Conservation (phyloP, 441 rosid genomes). For the Biscutella laevigata region DNA sequence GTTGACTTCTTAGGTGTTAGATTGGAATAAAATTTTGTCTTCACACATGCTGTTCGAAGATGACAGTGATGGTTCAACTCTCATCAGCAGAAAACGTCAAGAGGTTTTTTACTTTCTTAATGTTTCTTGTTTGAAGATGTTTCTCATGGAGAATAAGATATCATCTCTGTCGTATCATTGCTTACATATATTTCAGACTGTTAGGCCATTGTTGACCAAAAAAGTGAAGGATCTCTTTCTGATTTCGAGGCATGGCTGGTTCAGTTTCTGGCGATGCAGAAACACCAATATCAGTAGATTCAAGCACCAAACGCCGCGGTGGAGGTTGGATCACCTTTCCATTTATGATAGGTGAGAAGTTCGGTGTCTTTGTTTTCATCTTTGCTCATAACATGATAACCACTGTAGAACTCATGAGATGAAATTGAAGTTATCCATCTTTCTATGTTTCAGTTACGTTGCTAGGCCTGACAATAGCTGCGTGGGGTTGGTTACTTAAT, state of each 20-base stretch:
- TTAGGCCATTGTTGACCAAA: not conserved
- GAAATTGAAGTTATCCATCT: not conserved
- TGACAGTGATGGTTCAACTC: constrained; percentile 22
- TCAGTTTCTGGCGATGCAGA: constrained; percentile 18
- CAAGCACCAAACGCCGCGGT: constrained; percentile 6
- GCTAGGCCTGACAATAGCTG: constrained; percentile 28
- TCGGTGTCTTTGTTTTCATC: constrained; percentile 12
- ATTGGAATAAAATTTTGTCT: constrained; percentile 3
- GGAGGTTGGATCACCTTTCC: constrained; percentile 39
- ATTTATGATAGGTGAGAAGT: constrained; percentile 24
- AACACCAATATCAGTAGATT: constrained; percentile 2
- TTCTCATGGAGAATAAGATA: constrained; percentile 16
- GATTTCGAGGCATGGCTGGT: constrained; percentile 15
- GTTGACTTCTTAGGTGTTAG: constrained; percentile 14
- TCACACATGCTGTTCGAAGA: constrained; percentile 13
- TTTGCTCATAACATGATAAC: not conserved
- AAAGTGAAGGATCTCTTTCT: not conserved
- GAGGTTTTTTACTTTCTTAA: not conserved
- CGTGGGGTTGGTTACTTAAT: constrained; percentile 35
- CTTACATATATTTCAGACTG: constrained; percentile 1
- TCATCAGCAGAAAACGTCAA: not conserved
- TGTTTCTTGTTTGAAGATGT: constrained; percentile 13
- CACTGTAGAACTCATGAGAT: not conserved
- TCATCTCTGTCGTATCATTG: constrained; percentile 7
- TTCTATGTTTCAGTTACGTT: constrained; percentile 26